Base-by-base conservation (phyloP, 2,329 filamentous ascomycete genomes). In the Aspergillus novofumigatus region DNA sequence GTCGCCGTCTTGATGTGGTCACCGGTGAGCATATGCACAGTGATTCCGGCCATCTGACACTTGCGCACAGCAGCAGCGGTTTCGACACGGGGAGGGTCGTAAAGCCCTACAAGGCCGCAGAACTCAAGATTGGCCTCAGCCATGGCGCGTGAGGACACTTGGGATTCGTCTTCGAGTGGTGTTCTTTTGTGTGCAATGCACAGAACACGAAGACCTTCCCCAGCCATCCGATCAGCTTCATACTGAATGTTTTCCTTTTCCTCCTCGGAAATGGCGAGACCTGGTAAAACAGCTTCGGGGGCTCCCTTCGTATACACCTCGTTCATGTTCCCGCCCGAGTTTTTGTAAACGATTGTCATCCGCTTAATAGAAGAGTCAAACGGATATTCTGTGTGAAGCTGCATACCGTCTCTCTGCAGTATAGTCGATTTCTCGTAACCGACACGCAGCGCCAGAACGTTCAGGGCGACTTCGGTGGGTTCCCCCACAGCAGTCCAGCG, bases 311-410 rank as follows among this genome's bases (percentile, higher is more conserved):
- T 83, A 67, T 83, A 86, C 4, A 84, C 74, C 29, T 78, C 63
- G 20, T 67, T 69, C 9, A 75, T 57, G 49, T 69, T 56, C 1
- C 63, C 55, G 8, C 60, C 56, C 3, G 59, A 50, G 6, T 69
- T 69, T 8, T 67, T 66, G 71, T 85, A 87, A 51, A 87, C 78
- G 25, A 87, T 84, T 28, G 84, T 84, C 86, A 88, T 88, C 52
- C 83, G 81, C 71, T 88, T 88, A 63, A 87, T 81, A 49, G 80
- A 79, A 25, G 82, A 86, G 65, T 88, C 85, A 66, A 88, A 88
- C 0, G 85, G 83, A 57, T 85, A 86, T 63, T 88, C 86, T 0
- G 80, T 79, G n/a, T 62, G 57, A 8, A 69, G 61, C 5, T 60
- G n/a, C 5, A 70, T 49, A 10, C 58, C 53, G 1, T 56, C 52